These are phyloP conservation scores for Sarocladiaceae sp. DNA, from an alignment of 2,329 filamentous ascomycete species.

Conservation along the genomic window DNA sequence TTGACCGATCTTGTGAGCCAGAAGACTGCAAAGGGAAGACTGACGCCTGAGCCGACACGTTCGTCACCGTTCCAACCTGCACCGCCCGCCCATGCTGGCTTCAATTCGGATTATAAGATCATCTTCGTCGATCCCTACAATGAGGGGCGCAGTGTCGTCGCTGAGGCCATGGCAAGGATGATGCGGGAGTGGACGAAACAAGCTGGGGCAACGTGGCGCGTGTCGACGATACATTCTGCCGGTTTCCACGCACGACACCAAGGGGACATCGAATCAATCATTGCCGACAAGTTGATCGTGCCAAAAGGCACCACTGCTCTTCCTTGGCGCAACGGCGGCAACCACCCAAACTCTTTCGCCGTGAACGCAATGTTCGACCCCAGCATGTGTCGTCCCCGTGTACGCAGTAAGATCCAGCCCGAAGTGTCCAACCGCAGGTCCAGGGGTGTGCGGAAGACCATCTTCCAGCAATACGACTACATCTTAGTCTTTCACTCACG, in stretches of 20 bases:
- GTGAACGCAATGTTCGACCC: constrained; percentile 19
- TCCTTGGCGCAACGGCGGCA: constrained; percentile 12
- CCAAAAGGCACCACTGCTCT: neutral
- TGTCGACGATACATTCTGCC: constrained; percentile 15
- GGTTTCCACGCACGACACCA: constrained; percentile 19
- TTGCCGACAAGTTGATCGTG: constrained; percentile 14
- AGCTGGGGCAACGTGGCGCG: constrained; percentile 15
- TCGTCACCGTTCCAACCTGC: neutral
- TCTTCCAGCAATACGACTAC: constrained; percentile 19
- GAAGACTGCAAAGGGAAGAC: neutral
- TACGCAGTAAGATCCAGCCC: constrained; percentile 15
- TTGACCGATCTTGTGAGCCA: neutral
- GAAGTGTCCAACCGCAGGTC: constrained; percentile 12
- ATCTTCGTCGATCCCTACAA: constrained; percentile 23
- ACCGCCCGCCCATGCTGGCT: constrained; percentile 10
- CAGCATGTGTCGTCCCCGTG: neutral
- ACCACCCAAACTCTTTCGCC: constrained; percentile 10
- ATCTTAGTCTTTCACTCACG: constrained; percentile 20
- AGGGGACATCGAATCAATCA: constrained; percentile 15
- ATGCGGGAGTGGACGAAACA: constrained; percentile 13
- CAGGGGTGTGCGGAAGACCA: constrained; percentile 15
- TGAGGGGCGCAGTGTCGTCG: constrained; percentile 16
- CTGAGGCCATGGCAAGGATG: constrained; percentile 15
- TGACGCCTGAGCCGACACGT: neutral
- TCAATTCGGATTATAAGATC: constrained; percentile 15